Conservation (phyloP, 2,329 filamentous ascomycete genomes). For the Colletotrichum sp. region DNA sequence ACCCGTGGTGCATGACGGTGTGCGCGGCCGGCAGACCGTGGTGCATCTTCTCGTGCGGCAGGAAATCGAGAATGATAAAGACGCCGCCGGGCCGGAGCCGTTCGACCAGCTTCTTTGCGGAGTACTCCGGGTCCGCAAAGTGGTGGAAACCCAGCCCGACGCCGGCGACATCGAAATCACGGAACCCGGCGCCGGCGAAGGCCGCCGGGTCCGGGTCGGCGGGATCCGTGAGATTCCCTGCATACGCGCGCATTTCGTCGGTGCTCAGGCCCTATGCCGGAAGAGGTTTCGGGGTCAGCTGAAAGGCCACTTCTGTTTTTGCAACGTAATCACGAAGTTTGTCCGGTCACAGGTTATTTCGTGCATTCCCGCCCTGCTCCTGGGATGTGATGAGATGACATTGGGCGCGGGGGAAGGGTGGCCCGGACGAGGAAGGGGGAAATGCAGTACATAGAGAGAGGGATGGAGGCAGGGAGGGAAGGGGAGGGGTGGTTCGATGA, state of each 20-base stretch:
- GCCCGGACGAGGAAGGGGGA: neutral
- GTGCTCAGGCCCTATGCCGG: slow-evolving; percentile 47
- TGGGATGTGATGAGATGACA: slow-evolving; percentile 5
- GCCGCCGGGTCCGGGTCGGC: slow-evolving; percentile 53
- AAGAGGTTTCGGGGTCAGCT: neutral
- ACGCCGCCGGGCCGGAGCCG: slow-evolving; percentile 71
- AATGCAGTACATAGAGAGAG: neutral
- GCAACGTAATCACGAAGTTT: neutral
- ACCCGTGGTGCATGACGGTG: slow-evolving; percentile 71
- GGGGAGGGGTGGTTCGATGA: neutral
- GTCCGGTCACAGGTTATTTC: neutral
- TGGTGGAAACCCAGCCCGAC: slow-evolving; percentile 72
- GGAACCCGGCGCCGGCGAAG: slow-evolving; percentile 67
- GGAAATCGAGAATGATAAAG: slow-evolving; percentile 71
- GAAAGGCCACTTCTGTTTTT: neutral
- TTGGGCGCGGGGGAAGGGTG: neutral
- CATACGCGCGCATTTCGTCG: slow-evolving; percentile 60
- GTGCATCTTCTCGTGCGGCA: slow-evolving; percentile 52
- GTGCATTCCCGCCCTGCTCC: neutral
- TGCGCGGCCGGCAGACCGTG: slow-evolving; percentile 30
- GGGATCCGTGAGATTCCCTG: slow-evolving; percentile 61
- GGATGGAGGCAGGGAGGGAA: neutral
- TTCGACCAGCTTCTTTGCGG: slow-evolving; percentile 62
- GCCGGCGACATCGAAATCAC: slow-evolving; percentile 71
- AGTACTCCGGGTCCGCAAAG: slow-evolving; percentile 67